These are phyloP conservation scores for Tritrichomonas foetus DNA, from an alignment of 208 protist species.

Conservation along the genomic window DNA sequence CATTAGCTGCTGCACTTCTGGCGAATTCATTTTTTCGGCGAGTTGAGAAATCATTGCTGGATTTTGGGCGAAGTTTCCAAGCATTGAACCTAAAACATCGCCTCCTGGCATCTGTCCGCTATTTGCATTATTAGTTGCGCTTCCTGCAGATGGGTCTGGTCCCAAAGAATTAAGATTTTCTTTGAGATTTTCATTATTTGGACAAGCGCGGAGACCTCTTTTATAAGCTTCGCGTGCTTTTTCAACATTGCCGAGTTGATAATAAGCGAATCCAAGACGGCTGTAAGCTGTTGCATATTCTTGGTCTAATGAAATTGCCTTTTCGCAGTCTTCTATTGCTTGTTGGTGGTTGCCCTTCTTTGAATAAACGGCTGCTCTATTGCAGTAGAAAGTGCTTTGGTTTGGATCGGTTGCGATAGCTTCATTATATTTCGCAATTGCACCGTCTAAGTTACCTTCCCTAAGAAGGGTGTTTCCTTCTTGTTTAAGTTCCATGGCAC, in stretches of 20 bases:
- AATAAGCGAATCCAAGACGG: neutral
- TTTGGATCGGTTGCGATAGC: neutral
- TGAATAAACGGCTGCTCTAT: neutral
- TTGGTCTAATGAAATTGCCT: neutral
- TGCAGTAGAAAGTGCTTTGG: neutral
- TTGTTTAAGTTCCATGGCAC: neutral
- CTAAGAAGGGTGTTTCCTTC: neutral
- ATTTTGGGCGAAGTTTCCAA: neutral
- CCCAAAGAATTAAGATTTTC: neutral
- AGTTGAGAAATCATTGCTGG: neutral
- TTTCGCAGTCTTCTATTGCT: conserved; percentile 2
- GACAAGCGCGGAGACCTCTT: neutral
- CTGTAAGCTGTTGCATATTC: neutral
- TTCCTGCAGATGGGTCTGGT: neutral
- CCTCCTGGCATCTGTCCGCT: neutral
- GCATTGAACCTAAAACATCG: neutral
- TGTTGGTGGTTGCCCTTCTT: neutral
- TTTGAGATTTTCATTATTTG: conserved; percentile 2
- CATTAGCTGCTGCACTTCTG: neutral
- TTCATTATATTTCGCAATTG: neutral
- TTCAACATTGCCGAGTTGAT: neutral
- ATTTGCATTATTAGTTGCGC: neutral
- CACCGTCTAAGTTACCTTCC: neutral
- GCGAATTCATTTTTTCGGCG: neutral
- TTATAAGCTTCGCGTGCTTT: conserved; percentile 37